These are phyloP conservation scores for Didymella glomerata DNA, from an alignment of 2,329 filamentous ascomycete species.

Conservation along the genomic window DNA sequence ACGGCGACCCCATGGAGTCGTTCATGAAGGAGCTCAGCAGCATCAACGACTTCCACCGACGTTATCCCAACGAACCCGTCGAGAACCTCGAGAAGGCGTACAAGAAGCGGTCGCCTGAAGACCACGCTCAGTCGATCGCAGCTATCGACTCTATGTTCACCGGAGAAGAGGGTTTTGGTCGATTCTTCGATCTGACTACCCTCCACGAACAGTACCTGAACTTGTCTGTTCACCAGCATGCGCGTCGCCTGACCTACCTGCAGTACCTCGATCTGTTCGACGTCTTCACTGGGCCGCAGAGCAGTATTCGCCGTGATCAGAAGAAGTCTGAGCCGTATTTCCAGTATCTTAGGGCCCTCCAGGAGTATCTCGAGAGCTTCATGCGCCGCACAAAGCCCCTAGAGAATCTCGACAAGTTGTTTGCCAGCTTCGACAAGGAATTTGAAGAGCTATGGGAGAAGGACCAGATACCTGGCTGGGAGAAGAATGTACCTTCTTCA, in stretches of 20 bases:
- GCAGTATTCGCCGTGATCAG: constrained; percentile 78
- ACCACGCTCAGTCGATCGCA: constrained; percentile 67
- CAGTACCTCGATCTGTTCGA: constrained; percentile 95
- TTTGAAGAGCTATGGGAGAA: constrained; percentile 85
- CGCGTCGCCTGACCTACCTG: constrained; percentile 77
- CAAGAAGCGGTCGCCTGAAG: constrained; percentile 72
- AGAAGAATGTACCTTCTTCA: constrained; percentile 57
- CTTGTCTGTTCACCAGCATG: constrained; percentile 77
- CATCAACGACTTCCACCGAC: constrained; percentile 86
- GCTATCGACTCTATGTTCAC: constrained; percentile 93
- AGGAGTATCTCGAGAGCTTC: constrained; percentile 86
- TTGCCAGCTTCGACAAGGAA: constrained; percentile 79
- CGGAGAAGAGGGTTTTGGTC: constrained; percentile 91
- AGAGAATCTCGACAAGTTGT: constrained; percentile 82
- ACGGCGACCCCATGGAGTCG: constrained; percentile 85
- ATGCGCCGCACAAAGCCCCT: constrained; percentile 84
- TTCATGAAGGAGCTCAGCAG: constrained; percentile 86
- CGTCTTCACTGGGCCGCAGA: constrained; percentile 76
- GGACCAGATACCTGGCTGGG: constrained; percentile 82
- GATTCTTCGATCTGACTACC: constrained; percentile 87
- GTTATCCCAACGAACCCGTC: constrained; percentile 92
- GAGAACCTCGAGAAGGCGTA: constrained; percentile 96
- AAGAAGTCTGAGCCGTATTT: constrained; percentile 96
- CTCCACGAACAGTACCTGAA: constrained; percentile 92
- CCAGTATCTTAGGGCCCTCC: constrained; percentile 81